A percentile compares a stretch with the other conserved stretches of the same genome.
Evolutionary conservation across 2,329 filamentous ascomycete species (phyloP).

Genomic region (Fusarium sp.): DNA sequence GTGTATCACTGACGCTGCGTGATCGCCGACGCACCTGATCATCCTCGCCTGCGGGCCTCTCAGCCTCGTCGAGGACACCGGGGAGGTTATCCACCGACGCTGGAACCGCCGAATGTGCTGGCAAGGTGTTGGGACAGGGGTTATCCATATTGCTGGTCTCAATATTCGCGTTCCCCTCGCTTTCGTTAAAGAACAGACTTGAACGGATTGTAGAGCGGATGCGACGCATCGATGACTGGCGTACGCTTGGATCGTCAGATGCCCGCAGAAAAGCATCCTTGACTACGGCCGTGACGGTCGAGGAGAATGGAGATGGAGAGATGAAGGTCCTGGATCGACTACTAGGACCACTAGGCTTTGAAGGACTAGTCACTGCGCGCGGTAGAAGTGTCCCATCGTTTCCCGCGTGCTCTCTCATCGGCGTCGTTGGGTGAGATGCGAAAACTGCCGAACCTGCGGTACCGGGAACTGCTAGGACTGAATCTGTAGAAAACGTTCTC

Average conservation of each 20-base stretch:
- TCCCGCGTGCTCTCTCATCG: conserved; percentile 44
- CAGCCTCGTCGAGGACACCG: conserved; percentile 31
- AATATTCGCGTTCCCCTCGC: conserved; percentile 46
- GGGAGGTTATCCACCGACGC: conserved; percentile 43
- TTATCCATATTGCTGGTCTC: conserved; percentile 27
- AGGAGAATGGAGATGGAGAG: conserved; percentile 67
- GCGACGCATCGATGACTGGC: conserved; percentile 57
- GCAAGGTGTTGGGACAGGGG: conserved; percentile 22
- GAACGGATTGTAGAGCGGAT: conserved; percentile 61
- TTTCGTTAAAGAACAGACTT: conserved; percentile 63
- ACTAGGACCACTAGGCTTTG: conserved; percentile 42
- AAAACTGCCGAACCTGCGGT: conserved; percentile 31
- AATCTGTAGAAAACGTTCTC: conserved; percentile 51
- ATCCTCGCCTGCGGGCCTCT: conserved; percentile 19
- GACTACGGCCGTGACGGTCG: conserved; percentile 66
- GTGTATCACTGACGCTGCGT: conserved; percentile 54
- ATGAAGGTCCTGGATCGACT: conserved; percentile 59
- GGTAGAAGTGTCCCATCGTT: conserved; percentile 44
- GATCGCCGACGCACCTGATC: conserved; percentile 45
- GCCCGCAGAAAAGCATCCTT: conserved; percentile 63
- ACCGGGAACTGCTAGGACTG: conserved; percentile 41
- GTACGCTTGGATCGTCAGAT: conserved; percentile 52
- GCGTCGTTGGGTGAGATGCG: conserved; percentile 47
- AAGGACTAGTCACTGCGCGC: conserved; percentile 41
- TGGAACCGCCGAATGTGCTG: conserved; percentile 32